Evolutionary conservation across 148 eudicot species (phyloP).

Genomic region (Gaultheria prostrata): DNA sequence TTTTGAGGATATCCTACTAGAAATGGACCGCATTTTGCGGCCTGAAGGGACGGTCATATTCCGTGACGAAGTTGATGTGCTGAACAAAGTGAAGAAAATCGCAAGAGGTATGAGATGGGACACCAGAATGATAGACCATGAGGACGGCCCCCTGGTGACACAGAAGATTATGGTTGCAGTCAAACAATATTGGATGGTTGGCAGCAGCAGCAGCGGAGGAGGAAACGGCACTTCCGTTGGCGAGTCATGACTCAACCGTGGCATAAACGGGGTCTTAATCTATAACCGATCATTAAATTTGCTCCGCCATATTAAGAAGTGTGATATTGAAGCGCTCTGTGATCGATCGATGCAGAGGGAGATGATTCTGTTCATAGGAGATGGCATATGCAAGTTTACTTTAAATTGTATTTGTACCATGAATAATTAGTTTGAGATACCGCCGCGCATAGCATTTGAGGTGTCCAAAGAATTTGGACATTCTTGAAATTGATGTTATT

Average conservation of each 20-base stretch:
- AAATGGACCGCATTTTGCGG: slow-evolving; percentile 83
- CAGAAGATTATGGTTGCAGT: slow-evolving; percentile 60
- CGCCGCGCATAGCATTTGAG: neutral
- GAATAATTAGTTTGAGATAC: neutral
- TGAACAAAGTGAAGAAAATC: slow-evolving; percentile 61
- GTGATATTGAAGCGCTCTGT: neutral
- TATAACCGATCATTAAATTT: neutral
- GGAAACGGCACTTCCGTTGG: slow-evolving; percentile 31
- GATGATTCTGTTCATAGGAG: neutral
- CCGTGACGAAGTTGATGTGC: slow-evolving; percentile 68
- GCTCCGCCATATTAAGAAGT: too few species aligned
- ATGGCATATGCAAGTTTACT: neutral
- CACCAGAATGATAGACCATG: slow-evolving; percentile 70
- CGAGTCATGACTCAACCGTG: neutral
- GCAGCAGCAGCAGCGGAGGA: slow-evolving; percentile 29
- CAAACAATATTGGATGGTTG: slow-evolving; percentile 66
- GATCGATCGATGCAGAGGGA: neutral
- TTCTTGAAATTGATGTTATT: neutral
- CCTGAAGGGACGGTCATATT: slow-evolving; percentile 78
- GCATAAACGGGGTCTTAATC: neutral
- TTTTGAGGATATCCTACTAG: slow-evolving; percentile 64
- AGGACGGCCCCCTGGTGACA: slow-evolving; percentile 84
- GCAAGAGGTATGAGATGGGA: slow-evolving; percentile 86
- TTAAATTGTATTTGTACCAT: too few species aligned
- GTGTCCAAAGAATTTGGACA: neutral